phyloP scores from a whole-genome alignment of 2,329 filamentous ascomycete species.

The Zasmidium cellare region DNA sequence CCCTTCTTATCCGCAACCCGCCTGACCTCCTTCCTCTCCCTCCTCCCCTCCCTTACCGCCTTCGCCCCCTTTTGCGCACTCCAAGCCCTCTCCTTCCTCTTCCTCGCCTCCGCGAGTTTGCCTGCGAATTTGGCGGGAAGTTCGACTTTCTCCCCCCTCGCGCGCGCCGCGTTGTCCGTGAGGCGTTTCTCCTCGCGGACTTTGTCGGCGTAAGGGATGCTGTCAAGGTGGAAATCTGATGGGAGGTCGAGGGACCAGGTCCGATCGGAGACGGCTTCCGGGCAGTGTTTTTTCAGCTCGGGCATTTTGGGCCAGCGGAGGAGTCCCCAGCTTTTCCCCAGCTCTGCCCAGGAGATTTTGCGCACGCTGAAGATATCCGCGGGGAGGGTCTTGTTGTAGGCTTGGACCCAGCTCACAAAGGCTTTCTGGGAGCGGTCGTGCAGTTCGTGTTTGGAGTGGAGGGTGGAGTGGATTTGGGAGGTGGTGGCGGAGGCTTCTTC shows the following conservation, averaged over 20 bases:
- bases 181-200: slow-evolving; percentile 43
- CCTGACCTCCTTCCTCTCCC: slow-evolving; percentile 36
- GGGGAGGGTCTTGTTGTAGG: slow-evolving; percentile 88
- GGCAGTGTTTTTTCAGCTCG: slow-evolving; percentile 58
- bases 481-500: slow-evolving; percentile 61
- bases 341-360: slow-evolving; percentile 81
- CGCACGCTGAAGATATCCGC: slow-evolving; percentile 82
- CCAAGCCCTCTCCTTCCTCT: slow-evolving; percentile 39
- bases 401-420: slow-evolving; percentile 90
- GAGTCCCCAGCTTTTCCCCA: slow-evolving; percentile 82
- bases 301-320: slow-evolving; percentile 91
- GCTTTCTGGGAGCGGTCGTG: slow-evolving; percentile 88
- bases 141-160: slow-evolving; percentile 27
- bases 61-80: slow-evolving; percentile 39
- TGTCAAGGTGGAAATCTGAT: slow-evolving; percentile 37
- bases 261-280: slow-evolving; percentile 39
- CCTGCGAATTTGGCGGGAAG: slow-evolving; percentile 31
- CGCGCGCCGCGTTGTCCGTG: slow-evolving; percentile 34
- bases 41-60: slow-evolving; percentile 31
- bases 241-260: slow-evolving; percentile 40
- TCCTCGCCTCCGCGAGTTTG: slow-evolving; percentile 27
- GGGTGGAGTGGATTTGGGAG: slow-evolving; percentile 61
- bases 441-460: slow-evolving; percentile 63
- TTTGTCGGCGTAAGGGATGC: slow-evolving; percentile 47
- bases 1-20: slow-evolving; percentile 32